These are phyloP conservation scores for Aureobasidium namibiae DNA, from an alignment of 2,329 filamentous ascomycete genomes.

Conservation along the genomic window DNA sequence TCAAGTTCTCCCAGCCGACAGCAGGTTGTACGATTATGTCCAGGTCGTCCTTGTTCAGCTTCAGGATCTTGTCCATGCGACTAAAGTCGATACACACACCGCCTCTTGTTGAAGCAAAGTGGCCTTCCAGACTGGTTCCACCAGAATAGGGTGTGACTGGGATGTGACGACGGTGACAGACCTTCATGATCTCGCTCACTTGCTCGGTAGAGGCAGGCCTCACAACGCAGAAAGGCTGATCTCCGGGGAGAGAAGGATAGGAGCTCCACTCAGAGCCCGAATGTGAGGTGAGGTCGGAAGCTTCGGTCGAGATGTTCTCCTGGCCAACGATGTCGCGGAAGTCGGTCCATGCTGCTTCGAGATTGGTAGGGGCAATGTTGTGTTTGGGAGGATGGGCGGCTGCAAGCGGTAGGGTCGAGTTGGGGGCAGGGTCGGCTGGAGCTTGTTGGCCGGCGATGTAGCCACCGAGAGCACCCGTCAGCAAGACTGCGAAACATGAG, in stretches of 20 bases:
- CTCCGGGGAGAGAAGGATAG: conserved; percentile 33
- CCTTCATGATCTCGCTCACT: conserved; percentile 78
- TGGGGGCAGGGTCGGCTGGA: conserved; percentile 36
- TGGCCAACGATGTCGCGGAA: conserved; percentile 54
- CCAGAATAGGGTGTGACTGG: conserved; percentile 83
- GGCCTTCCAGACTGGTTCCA: conserved; percentile 82
- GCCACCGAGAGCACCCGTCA: conserved; percentile 43
- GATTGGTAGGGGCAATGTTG: conserved; percentile 47
- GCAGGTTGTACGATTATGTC: conserved; percentile 54
- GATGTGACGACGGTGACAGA: conserved; percentile 72
- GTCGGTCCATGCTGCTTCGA: conserved; percentile 58
- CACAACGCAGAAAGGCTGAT: conserved; percentile 55
- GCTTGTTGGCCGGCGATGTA: conserved; percentile 49
- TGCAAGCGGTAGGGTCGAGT: conserved; percentile 50
- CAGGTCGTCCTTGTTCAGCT: conserved; percentile 62
- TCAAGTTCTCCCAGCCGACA: conserved; percentile 78
- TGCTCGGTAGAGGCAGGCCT: conserved; percentile 73
- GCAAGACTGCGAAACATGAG: conserved; percentile 37
- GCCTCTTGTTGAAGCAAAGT: conserved; percentile 73
- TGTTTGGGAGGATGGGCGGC: conserved; percentile 43
- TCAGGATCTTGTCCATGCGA: conserved; percentile 73
- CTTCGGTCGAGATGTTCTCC: conserved; percentile 53
- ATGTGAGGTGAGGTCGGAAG: conserved; percentile 47
- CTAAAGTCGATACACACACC: conserved; percentile 82
- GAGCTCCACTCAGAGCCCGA: conserved; percentile 58